Percentiles rank a stretch among this genome's conserved stretches.
Conservation (phyloP, 164 flowering plant species). For the Macadamia tetraphylla region DNA sequence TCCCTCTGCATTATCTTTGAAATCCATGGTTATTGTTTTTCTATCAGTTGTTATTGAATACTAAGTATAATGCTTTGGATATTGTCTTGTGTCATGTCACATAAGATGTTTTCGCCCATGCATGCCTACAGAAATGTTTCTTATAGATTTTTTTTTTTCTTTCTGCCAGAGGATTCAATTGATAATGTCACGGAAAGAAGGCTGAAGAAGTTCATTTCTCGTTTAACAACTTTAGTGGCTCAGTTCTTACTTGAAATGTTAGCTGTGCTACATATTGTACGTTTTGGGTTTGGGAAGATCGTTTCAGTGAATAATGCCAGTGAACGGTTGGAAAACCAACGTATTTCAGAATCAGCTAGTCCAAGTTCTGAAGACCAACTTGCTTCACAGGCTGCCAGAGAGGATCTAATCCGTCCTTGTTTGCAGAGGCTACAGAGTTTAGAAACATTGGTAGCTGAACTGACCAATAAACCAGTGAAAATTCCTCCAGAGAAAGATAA, state of each 20-base stretch:
- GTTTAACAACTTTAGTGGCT: slow-evolving; percentile 21
- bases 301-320: slow-evolving; percentile 20
- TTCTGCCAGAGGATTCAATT: slow-evolving; percentile 29
- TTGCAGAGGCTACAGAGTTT: slow-evolving; percentile 66
- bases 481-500: slow-evolving; percentile 84
- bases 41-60: not conserved
- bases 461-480: slow-evolving; percentile 51
- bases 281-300: slow-evolving; percentile 30
- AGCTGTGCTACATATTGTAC: slow-evolving; percentile 36
- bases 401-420: slow-evolving; percentile 41
- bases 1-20: no score
- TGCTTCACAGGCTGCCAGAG: slow-evolving; percentile 16
- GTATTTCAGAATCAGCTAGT: slow-evolving; percentile 12
- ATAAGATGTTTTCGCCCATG: not conserved
- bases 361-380: slow-evolving; percentile 21
- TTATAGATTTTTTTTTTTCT: not conserved
- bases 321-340: slow-evolving; percentile 16
- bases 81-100: not conserved
- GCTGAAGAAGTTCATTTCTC: slow-evolving; percentile 12
- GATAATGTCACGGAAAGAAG: no score
- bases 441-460: slow-evolving; percentile 57
- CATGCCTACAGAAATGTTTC: not conserved
- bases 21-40: not conserved
- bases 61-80: not conserved
- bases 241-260: slow-evolving; percentile 34